Evolutionary conservation across 2,329 filamentous ascomycete genomes (phyloP), one percentile per base, ranked within the genome.

Genomic region (Botrytis squamosa): DNA sequence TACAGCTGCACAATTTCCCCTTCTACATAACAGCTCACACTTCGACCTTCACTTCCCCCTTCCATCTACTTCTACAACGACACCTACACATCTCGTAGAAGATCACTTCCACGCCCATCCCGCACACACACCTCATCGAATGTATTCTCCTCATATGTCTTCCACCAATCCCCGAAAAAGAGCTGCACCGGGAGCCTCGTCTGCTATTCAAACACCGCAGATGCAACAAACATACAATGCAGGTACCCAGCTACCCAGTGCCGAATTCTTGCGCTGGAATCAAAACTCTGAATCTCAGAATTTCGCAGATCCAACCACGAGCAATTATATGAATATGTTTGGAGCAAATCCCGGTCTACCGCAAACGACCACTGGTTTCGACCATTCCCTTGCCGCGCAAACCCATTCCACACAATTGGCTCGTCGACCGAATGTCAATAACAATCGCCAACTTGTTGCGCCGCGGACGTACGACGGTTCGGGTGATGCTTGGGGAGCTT

Each of bases 161-260:
- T 76, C 87, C 73, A 83, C 84, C 64, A 88, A 88, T 76, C 82
- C 87, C 33, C 84, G 92, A 82, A 96, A 96, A 85, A 88, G 93
- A 82, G 86, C 91, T 77, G 92, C 93, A 65, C 91, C 93, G 73
- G 92, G 91, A 81, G 85, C 90, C 75, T 87, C 89, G 55, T 91
- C 93, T n/a, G 84, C 88, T 76, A 84, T 87, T 36, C 88, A 89
- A 49, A 80, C 85, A 68, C 85, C 85, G 57, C 84, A 84, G 76
- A 83, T 87, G 80, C 87, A 87, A 73, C 85, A 87, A 75, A 83
- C 85, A 73, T 85, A 85, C 66, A 81, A 86, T 75, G 81, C 82
- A 77, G 80, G 82, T 75, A 81, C 80, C 75, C 83, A 84, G 77
- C 80, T 85, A 63, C 85, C 82, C 57, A 86, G 84, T 81, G 86